Evolutionary conservation across 176 grass and related monocot genomes (phyloP).

Genomic region (Otatea glauca): DNA sequence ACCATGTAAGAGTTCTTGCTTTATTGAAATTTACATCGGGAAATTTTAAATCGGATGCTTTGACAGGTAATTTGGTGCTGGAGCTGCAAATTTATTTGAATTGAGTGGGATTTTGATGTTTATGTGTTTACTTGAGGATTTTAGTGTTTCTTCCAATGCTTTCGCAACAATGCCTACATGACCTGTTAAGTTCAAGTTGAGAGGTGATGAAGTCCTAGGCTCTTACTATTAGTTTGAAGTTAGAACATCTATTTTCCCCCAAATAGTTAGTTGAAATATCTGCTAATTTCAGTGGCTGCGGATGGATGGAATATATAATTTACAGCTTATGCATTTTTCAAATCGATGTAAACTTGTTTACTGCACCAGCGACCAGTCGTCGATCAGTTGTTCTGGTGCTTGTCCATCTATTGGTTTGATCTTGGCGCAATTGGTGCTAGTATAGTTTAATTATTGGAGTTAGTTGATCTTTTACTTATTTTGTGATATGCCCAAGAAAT

Average conservation of each 20-base stretch:
- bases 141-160: neutral
- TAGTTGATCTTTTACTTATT: slow-evolving; percentile 7
- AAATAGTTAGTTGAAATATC: neutral
- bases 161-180: no score
- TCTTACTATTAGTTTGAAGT: neutral
- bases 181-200: neutral
- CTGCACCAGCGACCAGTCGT: neutral
- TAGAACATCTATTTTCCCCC: neutral
- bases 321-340: neutral
- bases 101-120: neutral
- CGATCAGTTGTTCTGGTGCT: neutral
- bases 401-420: neutral
- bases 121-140: neutral
- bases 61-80: neutral
- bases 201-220: neutral
- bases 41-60: neutral
- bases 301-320: neutral
- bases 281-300: neutral
- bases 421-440: neutral
- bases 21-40: neutral
- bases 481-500: neutral
- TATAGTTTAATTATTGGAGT: neutral
- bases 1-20: neutral
- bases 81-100: neutral
- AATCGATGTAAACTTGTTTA: neutral